Evolutionary conservation across 1,284 basidiomycete species (phyloP), one percentile per base, ranked within the genome.

Genomic region (Leccinum angustisporum): DNA sequence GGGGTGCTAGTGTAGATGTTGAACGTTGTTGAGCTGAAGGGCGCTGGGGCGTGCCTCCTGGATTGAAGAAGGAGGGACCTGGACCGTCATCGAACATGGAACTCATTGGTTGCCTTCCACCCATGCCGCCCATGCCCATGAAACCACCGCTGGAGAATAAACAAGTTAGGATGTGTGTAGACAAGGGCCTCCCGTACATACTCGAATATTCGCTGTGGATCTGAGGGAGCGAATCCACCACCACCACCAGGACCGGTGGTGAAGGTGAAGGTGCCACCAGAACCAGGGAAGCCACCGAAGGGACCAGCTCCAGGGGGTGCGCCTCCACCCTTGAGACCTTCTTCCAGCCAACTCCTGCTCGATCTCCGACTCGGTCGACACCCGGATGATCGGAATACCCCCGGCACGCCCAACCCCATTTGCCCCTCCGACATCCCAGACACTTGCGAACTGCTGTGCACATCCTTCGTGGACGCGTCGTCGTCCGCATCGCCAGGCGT

Each of bases 191-290:
- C 21, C 31, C 30, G 30, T 30, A 14, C 90, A 80, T 77, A 92
- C 87, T 93, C 91, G 76, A 98, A 98, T 74, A 98, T 89, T 71
- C 90, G 92, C 66, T 94, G 86, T 13, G 96, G 95, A 74, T 98
- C 96, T 34, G 86, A 81, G 3, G 95, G 88, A 30, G 81, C 76
- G 79, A 90, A 95, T 5, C 75, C 67, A 10, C 80, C 76, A 27
- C 36, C 36, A 7, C 14, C 36, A 38, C 85, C 82, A 14, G 85
- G 80, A 9, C 80, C 72, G 33, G 77, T 76, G 3, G 84, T 79
- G 76, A 91, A 92, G 0, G 82, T 79, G 77, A 88, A 92, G 0
- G 87, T 83, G 5, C 76, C 80, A 0, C 82, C 79, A 30, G 30
- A 30, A 30, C 30, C 30, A 21, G 83, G 83, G 76, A 86, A 86